Evolutionary conservation across 2,329 filamentous ascomycete species (phyloP).

Genomic region (Acrocalymma vagum): DNA sequence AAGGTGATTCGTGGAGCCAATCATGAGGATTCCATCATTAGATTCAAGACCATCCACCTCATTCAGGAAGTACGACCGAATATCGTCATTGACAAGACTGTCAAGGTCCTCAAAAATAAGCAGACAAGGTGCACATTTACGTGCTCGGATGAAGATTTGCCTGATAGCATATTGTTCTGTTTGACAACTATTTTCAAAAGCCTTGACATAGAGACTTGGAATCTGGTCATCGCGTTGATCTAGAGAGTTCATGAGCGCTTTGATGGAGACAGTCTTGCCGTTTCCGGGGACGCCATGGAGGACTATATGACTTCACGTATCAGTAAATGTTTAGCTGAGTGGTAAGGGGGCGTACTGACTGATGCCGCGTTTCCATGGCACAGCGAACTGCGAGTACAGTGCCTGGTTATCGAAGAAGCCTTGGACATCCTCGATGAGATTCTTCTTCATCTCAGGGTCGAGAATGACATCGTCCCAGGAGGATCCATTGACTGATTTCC

Average conservation of each 20-base stretch:
- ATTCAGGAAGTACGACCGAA: constrained; percentile 75
- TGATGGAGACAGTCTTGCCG: constrained; percentile 74
- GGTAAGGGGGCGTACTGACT: no score
- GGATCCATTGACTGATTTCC: constrained; percentile 51
- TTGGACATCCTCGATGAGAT: constrained; percentile 68
- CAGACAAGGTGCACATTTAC: constrained; percentile 70
- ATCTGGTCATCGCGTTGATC: constrained; percentile 60
- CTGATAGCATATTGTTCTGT: constrained; percentile 62
- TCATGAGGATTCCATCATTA: constrained; percentile 75
- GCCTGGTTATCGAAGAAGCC: constrained; percentile 58
- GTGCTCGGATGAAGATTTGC: constrained; percentile 57
- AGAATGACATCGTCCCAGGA: constrained; percentile 73
- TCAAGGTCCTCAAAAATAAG: constrained; percentile 77
- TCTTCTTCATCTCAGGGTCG: constrained; percentile 67
- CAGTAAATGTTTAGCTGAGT: no score
- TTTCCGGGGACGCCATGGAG: constrained; percentile 67
- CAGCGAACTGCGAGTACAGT: constrained; percentile 52
- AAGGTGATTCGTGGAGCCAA: constrained; percentile 69
- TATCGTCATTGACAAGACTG: constrained; percentile 65
- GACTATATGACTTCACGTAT: no score
- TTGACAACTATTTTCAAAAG: constrained; percentile 52
- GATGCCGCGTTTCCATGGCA: constrained; percentile 59
- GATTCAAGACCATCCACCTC: constrained; percentile 73
- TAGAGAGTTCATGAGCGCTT: constrained; percentile 71
- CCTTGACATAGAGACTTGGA: constrained; percentile 64